Percentiles rank a stretch among this genome's conserved stretches.
These are phyloP conservation scores for Gnetum montanum DNA, from an alignment of 75 land plant species.

Conservation along the genomic window DNA sequence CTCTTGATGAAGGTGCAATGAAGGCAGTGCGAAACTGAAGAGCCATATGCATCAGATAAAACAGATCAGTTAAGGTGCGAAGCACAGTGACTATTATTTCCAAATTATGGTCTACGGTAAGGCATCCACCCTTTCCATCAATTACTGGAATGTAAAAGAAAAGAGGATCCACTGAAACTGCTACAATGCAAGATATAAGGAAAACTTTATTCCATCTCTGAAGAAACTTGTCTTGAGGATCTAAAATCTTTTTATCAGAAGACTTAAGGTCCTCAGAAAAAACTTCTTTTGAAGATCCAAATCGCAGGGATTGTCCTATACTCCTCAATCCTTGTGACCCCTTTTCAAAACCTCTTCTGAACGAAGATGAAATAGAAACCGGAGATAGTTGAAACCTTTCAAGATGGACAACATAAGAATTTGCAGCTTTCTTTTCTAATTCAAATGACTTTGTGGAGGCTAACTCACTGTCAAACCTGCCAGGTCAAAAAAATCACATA, in stretches of 20 bases:
- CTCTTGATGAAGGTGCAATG: constrained; percentile 32
- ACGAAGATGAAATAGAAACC: constrained; percentile 24
- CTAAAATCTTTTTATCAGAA: constrained; percentile 18
- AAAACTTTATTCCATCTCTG: constrained; percentile 34
- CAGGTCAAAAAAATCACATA: background rate
- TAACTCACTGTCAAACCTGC: constrained; percentile 16
- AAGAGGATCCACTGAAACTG: constrained; percentile 23
- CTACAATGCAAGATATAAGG: constrained; percentile 18
- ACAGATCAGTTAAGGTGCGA: constrained; percentile 24
- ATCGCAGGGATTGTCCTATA: constrained; percentile 38
- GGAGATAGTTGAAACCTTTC: constrained; percentile 12
- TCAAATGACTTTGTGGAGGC: constrained; percentile 24
- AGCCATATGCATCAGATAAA: constrained; percentile 36
- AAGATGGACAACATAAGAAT: constrained; percentile 20
- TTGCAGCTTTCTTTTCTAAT: constrained; percentile 15
- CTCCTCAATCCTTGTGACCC: constrained; percentile 49
- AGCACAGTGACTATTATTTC: constrained; percentile 17
- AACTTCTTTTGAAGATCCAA: constrained; percentile 49
- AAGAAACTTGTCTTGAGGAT: constrained; percentile 19
- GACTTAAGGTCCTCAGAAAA: constrained; percentile 23
- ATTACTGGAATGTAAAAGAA: constrained; percentile 28
- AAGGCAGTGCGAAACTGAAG: constrained; percentile 38
- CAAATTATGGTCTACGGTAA: constrained; percentile 7
- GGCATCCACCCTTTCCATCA: background rate
- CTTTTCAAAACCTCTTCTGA: constrained; percentile 31